Conservation (phyloP, 352 stramenopile genomes). For the Pythium insidiosum region DNA sequence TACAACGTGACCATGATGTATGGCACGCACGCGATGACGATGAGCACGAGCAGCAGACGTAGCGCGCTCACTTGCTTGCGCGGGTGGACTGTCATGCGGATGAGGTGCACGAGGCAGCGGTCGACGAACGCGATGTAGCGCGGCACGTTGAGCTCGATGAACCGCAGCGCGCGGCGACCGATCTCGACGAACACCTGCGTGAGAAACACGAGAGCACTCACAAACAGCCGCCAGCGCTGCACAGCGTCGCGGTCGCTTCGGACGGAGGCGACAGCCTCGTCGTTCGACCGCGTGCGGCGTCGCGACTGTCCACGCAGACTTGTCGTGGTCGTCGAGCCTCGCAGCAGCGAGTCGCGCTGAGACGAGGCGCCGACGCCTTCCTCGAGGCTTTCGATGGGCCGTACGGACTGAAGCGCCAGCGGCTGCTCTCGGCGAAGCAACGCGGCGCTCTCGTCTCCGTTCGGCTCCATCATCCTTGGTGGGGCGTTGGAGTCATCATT, state of each 20-base stretch:
- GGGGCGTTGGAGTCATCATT: too few species aligned
- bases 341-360: too few species aligned
- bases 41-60: slow-evolving; percentile 28
- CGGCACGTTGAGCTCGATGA: slow-evolving; percentile 35
- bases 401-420: too few species aligned
- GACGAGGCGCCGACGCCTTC: too few species aligned
- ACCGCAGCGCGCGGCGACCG: slow-evolving; percentile 26
- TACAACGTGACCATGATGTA: slow-evolving; percentile 41
- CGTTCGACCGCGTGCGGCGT: too few species aligned
- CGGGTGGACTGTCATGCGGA: slow-evolving; percentile 27
- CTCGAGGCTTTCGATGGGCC: too few species aligned
- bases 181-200: slow-evolving; percentile 42
- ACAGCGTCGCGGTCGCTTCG: neutral
- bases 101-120: slow-evolving; percentile 35
- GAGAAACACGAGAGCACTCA: slow-evolving; percentile 31
- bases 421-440: too few species aligned
- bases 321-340: too few species aligned
- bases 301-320: too few species aligned
- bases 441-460: too few species aligned
- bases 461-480: too few species aligned
- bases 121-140: slow-evolving; percentile 43
- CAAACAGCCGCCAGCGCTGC: slow-evolving; percentile 32
- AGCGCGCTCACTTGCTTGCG: slow-evolving; percentile 26
- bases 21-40: slow-evolving; percentile 27
- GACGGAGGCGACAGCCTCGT: too few species aligned